Percentiles rank a stretch among this genome's conserved stretches.
phyloP scores from a whole-genome alignment of 2,329 filamentous ascomycete genomes.

The Falciphora oryzae region DNA sequence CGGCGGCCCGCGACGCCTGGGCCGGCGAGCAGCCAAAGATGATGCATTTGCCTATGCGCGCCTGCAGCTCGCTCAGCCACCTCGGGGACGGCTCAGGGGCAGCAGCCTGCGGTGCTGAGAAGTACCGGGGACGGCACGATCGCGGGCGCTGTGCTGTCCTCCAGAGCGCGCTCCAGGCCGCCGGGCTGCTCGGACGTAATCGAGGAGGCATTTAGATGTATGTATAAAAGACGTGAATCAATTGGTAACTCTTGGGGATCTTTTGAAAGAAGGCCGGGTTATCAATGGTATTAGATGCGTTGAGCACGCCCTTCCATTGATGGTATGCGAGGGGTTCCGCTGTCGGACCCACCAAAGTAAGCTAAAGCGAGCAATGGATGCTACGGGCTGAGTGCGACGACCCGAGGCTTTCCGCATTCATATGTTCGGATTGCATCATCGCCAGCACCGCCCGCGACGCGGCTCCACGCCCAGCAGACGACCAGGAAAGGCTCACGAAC shows the following conservation, averaged over 20 bases:
- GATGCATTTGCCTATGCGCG: conserved; percentile 67
- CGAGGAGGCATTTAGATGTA: conserved; percentile 20
- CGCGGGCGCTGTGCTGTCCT: conserved; percentile 11
- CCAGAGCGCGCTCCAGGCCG: background rate
- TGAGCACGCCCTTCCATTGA: background rate
- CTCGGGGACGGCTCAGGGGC: conserved; percentile 23
- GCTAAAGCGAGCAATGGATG: no score
- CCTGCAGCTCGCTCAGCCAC: conserved; percentile 66
- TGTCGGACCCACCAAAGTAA: background rate
- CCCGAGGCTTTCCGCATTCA: no score
- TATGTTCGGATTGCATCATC: background rate
- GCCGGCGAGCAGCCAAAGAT: conserved; percentile 59
- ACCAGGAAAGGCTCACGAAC: no score
- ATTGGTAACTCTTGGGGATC: no score
- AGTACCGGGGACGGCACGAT: conserved; percentile 6
- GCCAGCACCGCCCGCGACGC: background rate
- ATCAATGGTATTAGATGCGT: background rate
- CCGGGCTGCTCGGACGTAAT: conserved; percentile 13
- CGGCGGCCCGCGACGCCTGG: conserved; percentile 53
- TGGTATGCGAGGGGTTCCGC: background rate
- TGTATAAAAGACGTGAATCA: background rate
- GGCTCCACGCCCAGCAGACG: no score
- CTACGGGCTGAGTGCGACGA: no score
- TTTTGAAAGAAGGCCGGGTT: background rate
- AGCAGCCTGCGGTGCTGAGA: background rate